phyloP scores from a whole-genome alignment of 2,329 filamentous ascomycete species.

The Rhynchosporium secalis region DNA sequence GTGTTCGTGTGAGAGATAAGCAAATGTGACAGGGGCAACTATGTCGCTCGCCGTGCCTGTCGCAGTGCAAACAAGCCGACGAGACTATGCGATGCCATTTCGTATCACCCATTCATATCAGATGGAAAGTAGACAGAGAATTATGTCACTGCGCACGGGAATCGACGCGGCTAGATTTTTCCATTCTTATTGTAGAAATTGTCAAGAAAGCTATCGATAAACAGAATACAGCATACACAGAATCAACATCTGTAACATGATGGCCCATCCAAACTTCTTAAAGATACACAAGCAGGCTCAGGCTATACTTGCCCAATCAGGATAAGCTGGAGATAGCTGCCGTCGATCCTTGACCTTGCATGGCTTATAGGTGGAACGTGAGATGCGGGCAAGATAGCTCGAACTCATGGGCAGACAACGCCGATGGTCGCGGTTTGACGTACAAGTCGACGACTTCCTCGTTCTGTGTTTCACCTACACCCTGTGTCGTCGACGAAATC shows the following conservation, averaged over 20 bases:
- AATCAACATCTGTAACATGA: conserved; percentile 1
- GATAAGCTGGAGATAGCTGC: conserved; percentile 24
- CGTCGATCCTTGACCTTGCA: conserved; percentile 16
- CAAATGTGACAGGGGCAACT: neutral
- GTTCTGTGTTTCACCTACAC: neutral
- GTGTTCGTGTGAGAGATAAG: conserved; percentile 17
- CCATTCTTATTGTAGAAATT: neutral
- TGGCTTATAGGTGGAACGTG: conserved; percentile 2
- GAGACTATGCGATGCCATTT: neutral
- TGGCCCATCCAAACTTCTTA: conserved; percentile 5
- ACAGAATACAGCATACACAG: neutral
- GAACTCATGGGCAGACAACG: conserved; percentile 3
- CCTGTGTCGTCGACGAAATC: conserved; percentile 1
- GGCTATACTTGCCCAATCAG: conserved; percentile 27
- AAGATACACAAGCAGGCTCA: conserved; percentile 25
- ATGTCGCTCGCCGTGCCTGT: neutral
- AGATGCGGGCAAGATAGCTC: conserved; percentile 9
- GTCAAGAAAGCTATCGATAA: neutral
- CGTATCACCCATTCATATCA: neutral
- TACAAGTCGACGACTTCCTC: conserved; percentile 10
- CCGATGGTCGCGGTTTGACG: conserved; percentile 9
- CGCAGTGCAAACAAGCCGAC: conserved; percentile 6
- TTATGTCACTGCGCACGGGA: neutral
- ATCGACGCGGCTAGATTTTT: neutral
- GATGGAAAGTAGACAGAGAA: neutral